Evolutionary conservation across 2,329 filamentous ascomycete species (phyloP).

Genomic region (Fusarium decemcellulare): DNA sequence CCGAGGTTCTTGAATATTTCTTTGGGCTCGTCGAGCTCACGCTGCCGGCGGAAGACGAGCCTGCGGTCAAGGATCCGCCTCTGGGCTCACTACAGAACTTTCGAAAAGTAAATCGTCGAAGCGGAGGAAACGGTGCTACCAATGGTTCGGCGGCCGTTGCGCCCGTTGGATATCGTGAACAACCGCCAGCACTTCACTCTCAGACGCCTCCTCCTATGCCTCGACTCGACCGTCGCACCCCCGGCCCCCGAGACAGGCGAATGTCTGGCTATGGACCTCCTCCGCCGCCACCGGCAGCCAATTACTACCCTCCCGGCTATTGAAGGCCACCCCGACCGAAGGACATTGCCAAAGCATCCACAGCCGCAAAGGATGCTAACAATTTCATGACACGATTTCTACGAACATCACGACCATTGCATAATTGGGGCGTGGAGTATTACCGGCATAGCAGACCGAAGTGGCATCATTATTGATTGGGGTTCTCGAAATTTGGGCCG

Average conservation of each 20-base stretch:
- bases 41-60: constrained; percentile 74
- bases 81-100: constrained; percentile 66
- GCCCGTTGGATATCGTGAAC: constrained; percentile 45
- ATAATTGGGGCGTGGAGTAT: constrained; percentile 47
- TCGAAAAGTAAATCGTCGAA: constrained; percentile 62
- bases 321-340: constrained; percentile 20
- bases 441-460: constrained; percentile 41
- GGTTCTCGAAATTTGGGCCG: constrained; percentile 43
- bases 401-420: constrained; percentile 49
- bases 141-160: constrained; percentile 44
- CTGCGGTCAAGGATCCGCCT: constrained; percentile 71
- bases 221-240: constrained; percentile 45
- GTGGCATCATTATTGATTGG: constrained; percentile 41
- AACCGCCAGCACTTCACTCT: constrained; percentile 39
- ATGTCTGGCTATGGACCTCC: constrained; percentile 35
- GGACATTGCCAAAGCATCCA: constrained; percentile 25
- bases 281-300: constrained; percentile 38
- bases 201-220: constrained; percentile 47
- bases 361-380: constrained; percentile 29
- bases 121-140: constrained; percentile 53
- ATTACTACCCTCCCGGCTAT: constrained; percentile 40
- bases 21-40: constrained; percentile 78
- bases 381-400: constrained; percentile 43
- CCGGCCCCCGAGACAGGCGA: constrained; percentile 46
- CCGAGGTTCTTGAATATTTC: constrained; percentile 86